Evolutionary conservation across 2,329 filamentous ascomycete species (phyloP).

Genomic region (Cladosporium sphaerospermum): DNA sequence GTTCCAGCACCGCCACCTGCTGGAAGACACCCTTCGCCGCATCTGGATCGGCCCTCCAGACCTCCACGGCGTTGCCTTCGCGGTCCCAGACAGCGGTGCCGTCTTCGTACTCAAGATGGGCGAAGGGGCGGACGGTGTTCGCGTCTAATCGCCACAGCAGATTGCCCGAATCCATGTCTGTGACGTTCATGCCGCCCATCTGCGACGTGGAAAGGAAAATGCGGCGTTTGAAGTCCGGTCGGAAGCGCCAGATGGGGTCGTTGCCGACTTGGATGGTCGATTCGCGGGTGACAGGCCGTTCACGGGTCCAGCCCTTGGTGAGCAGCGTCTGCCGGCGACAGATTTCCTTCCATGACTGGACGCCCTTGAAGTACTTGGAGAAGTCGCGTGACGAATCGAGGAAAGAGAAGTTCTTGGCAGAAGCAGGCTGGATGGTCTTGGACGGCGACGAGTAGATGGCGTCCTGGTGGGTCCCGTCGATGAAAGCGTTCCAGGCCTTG

Average conservation of each 20-base stretch:
- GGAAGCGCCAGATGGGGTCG: conserved; percentile 41
- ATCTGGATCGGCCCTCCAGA: conserved; percentile 36
- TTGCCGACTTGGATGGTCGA: conserved; percentile 37
- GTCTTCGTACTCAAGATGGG: conserved; percentile 44
- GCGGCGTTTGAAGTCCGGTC: conserved; percentile 41
- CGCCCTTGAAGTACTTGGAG: conserved; percentile 30
- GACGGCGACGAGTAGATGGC: conserved; percentile 34
- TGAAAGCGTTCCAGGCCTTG: conserved; percentile 37
- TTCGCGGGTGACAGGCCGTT: conserved; percentile 32
- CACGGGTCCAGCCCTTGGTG: conserved; percentile 33
- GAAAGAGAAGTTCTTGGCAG: conserved; percentile 29
- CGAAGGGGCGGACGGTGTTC: conserved; percentile 35
- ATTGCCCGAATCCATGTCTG: conserved; percentile 40
- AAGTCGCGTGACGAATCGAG: conserved; percentile 25
- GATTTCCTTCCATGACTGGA: conserved; percentile 39
- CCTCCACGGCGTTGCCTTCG: conserved; percentile 39
- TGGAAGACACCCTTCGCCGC: conserved; percentile 34
- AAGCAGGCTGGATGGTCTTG: conserved; percentile 27
- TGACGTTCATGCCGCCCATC: conserved; percentile 40
- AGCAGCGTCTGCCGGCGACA: conserved; percentile 39
- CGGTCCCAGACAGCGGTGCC: conserved; percentile 42
- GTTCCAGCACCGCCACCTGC: conserved; percentile 35
- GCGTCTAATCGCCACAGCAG: conserved; percentile 33
- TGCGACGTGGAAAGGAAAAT: conserved; percentile 43
- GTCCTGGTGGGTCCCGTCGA: conserved; percentile 38